These are phyloP conservation scores for Kwoniella botswanensis DNA, from an alignment of 768 basidiomycete genomes.

Conservation along the genomic window DNA sequence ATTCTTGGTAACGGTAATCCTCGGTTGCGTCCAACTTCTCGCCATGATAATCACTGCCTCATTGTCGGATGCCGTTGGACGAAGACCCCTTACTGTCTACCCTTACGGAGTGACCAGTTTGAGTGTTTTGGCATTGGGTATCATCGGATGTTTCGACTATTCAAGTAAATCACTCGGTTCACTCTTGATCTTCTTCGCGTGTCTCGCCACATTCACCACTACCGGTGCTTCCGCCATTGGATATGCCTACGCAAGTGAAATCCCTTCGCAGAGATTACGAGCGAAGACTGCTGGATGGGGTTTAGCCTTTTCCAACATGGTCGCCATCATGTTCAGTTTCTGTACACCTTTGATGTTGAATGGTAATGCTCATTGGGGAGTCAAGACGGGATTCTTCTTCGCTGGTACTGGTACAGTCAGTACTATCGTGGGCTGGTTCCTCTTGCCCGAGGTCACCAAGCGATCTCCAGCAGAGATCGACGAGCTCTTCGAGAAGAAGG, in stretches of 20 bases:
- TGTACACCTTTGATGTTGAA: conserved; percentile 22
- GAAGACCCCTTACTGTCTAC: conserved; percentile 27
- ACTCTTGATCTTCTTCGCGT: conserved; percentile 37
- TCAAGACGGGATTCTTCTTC: conserved; percentile 31
- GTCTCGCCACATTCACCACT: conserved; percentile 38
- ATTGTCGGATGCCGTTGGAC: conserved; percentile 4
- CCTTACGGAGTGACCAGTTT: conserved; percentile 24
- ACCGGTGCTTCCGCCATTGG: conserved; percentile 36
- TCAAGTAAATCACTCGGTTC: conserved; percentile 18
- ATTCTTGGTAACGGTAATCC: conserved; percentile 28
- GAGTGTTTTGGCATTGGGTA: conserved; percentile 26
- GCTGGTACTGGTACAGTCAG: conserved; percentile 20
- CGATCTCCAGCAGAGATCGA: conserved; percentile 26
- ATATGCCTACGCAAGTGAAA: conserved; percentile 37
- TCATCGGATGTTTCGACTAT: conserved; percentile 43
- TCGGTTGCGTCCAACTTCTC: conserved; percentile 20
- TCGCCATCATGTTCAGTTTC: conserved; percentile 41
- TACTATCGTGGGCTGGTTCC: conserved; percentile 25
- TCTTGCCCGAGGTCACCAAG: conserved; percentile 25
- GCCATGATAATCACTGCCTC: conserved; percentile 15
- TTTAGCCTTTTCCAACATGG: conserved; percentile 22
- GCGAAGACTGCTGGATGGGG: conserved; percentile 31
- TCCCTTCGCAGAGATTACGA: conserved; percentile 32
- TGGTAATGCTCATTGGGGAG: conserved; percentile 16
- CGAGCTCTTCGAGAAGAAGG: conserved; percentile 29